Evolutionary conservation across 768 basidiomycete species (phyloP).

Genomic region (Suillus paluster): DNA sequence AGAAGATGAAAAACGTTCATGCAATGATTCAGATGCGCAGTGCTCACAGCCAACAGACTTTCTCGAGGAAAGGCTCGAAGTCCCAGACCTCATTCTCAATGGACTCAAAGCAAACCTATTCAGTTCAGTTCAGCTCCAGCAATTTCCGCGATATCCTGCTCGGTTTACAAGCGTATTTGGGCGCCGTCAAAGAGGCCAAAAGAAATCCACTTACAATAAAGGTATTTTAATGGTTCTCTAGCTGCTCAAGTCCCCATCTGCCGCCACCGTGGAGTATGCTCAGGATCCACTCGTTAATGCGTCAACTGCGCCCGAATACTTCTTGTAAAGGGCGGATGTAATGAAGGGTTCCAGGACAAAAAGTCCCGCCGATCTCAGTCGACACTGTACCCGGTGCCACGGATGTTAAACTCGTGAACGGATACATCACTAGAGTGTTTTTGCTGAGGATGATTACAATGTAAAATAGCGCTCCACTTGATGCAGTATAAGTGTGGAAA

Average conservation of each 20-base stretch:
- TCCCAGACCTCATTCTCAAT: conserved; percentile 73
- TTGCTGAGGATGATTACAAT: too few relatives aligned
- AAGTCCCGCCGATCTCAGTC: conserved; percentile 71
- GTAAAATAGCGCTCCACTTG: too few relatives aligned
- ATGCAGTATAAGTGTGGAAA: too few relatives aligned
- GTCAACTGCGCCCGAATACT: conserved; percentile 60
- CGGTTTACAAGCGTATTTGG: conserved; percentile 55
- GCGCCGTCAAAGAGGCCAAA: not conserved
- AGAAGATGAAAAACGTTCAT: not conserved
- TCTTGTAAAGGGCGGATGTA: conserved; percentile 61
- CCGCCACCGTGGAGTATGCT: conserved; percentile 66
- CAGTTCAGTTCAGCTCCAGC: conserved; percentile 87
- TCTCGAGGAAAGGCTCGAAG: conserved; percentile 76
- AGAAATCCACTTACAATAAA: conserved; percentile 68
- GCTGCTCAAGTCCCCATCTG: conserved; percentile 56
- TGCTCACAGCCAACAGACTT: conserved; percentile 72
- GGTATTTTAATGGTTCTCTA: conserved; percentile 79
- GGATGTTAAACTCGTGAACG: not conserved
- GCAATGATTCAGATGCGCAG: conserved; percentile 2
- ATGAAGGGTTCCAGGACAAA: conserved; percentile 83
- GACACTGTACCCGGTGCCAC: conserved; percentile 41
- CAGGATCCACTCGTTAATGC: conserved; percentile 74
- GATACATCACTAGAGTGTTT: too few relatives aligned
- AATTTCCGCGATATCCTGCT: conserved; percentile 87
- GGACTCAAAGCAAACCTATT: conserved; percentile 77